phyloP scores from a whole-genome alignment of 2,329 filamentous ascomycete genomes.

The Sphaceloma murrayae region DNA sequence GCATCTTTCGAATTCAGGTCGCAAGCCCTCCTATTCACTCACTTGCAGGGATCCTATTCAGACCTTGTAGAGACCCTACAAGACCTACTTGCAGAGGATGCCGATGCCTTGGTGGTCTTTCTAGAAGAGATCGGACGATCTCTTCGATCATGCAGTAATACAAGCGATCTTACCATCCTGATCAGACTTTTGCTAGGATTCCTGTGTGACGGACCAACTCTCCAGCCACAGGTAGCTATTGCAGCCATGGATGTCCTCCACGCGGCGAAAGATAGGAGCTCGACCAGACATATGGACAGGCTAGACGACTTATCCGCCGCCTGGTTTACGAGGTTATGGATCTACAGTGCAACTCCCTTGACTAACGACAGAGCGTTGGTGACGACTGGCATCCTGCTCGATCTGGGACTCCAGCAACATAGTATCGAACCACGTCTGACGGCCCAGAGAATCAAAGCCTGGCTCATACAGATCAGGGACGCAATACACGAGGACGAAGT shows the following conservation, averaged over 20 bases:
- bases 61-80: too few relatives aligned
- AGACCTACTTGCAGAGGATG: too few relatives aligned
- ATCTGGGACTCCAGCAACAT: background rate
- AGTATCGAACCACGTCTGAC: too few relatives aligned
- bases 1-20: too few relatives aligned
- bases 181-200: too few relatives aligned
- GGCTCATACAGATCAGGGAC: background rate
- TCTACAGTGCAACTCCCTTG: background rate
- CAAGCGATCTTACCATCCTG: too few relatives aligned
- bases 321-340: background rate
- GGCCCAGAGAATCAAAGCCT: background rate
- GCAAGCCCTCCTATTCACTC: too few relatives aligned
- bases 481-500: conserved; percentile 21
- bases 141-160: too few relatives aligned
- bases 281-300: too few relatives aligned
- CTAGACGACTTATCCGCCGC: background rate
- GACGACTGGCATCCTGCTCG: background rate
- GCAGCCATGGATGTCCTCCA: conserved; percentile 4
- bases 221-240: background rate
- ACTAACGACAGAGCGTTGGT: conserved; percentile 2
- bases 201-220: background rate
- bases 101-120: too few relatives aligned
- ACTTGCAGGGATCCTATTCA: too few relatives aligned
- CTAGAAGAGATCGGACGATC: too few relatives aligned
- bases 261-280: conserved; percentile 10